Evolutionary conservation across 106 monocot genomes (phyloP).

Genomic region (Allium sativum): DNA sequence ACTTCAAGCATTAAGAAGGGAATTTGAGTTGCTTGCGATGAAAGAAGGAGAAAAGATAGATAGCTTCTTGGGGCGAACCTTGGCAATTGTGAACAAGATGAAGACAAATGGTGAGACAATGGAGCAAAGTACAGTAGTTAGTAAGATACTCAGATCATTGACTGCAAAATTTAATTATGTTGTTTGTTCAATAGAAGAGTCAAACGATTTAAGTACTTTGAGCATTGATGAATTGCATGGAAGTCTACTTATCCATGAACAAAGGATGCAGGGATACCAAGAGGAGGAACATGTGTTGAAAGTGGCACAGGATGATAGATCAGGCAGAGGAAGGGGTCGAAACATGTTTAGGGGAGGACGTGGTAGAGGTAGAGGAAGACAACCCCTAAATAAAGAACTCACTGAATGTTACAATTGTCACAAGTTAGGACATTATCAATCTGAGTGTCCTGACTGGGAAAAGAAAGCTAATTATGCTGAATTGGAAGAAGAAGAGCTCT

Average conservation of each 20-base stretch:
- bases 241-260: slow-evolving; percentile 3
- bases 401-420: slow-evolving; percentile 1
- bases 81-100: slow-evolving; percentile 1
- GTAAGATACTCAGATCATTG: slow-evolving; percentile 4
- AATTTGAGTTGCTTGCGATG: background rate
- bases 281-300: background rate
- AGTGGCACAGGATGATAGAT: background rate
- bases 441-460: background rate
- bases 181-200: slow-evolving; percentile 1
- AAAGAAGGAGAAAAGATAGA: slow-evolving; percentile 4
- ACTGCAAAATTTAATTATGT: background rate
- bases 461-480: slow-evolving; percentile 1
- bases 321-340: slow-evolving; percentile 1
- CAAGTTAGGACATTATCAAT: slow-evolving; percentile 1
- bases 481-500: background rate
- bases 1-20: slow-evolving; percentile 4
- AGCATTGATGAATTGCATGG: slow-evolving; percentile 6
- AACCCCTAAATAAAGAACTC: background rate
- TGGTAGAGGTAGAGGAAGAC: slow-evolving; percentile 3
- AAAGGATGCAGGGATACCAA: background rate
- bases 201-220: background rate
- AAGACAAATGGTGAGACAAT: background rate
- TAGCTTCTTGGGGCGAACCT: background rate
- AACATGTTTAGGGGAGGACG: background rate
- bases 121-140: slow-evolving; percentile 1